Percentiles rank a stretch among this genome's conserved stretches.
Conservation (phyloP, 139 green algal species). For the Micractinium conductrix region DNA sequence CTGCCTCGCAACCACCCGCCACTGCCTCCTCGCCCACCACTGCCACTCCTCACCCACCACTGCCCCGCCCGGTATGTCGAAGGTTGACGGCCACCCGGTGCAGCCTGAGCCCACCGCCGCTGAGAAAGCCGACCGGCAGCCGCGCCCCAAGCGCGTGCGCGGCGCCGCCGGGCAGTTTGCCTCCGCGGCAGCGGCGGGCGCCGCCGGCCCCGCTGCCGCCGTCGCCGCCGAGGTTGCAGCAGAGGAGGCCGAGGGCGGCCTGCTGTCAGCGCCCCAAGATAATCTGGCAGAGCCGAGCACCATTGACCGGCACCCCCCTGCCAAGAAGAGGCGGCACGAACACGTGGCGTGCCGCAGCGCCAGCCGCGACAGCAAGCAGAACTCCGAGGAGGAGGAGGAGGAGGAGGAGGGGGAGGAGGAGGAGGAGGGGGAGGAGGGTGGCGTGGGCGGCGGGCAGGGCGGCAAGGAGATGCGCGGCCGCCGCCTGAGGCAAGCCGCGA, state of each 20-base stretch:
- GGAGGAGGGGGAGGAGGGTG: no score
- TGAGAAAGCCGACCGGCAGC: neutral
- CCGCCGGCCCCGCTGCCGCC: neutral
- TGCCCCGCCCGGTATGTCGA: no score
- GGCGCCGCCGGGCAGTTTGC: neutral
- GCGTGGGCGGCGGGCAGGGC: no score
- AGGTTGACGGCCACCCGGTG: constrained; percentile 11
- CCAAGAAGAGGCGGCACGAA: constrained; percentile 11
- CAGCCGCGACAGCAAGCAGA: neutral
- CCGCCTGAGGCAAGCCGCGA: neutral
- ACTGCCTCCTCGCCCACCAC: no score
- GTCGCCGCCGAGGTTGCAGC: neutral
- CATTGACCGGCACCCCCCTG: neutral
- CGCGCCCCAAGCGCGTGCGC: neutral
- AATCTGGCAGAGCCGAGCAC: neutral
- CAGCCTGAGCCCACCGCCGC: neutral
- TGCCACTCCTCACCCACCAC: no score
- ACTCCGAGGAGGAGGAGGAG: no score
- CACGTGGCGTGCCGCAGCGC: neutral
- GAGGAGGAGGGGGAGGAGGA: no score
- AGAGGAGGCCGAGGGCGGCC: neutral
- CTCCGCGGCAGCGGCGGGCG: neutral
- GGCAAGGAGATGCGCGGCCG: no score
- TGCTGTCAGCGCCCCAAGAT: neutral
- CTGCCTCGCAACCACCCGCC: neutral